Evolutionary conservation across 257 asterid species (phyloP).

Genomic region (Ehretia macrophylla): DNA sequence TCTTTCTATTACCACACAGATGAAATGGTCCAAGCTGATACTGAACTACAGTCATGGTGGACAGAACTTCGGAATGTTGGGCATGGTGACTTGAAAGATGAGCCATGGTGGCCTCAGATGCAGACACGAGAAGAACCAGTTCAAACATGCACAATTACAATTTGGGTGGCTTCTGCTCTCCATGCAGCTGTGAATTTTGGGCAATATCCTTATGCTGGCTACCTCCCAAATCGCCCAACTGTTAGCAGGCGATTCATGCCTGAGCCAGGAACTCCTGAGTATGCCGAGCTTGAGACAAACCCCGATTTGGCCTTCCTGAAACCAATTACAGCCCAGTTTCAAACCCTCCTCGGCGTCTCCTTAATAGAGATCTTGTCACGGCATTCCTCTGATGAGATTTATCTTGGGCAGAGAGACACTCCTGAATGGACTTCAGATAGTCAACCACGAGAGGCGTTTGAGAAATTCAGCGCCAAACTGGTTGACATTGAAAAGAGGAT

Average conservation of each 20-base stretch:
- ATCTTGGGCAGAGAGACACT: constrained; percentile 64
- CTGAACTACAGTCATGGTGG: constrained; percentile 84
- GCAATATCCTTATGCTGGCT: constrained; percentile 76
- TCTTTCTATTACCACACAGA: constrained; percentile 45
- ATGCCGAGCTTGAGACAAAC: constrained; percentile 42
- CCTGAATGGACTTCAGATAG: constrained; percentile 52
- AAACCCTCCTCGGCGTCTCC: constrained; percentile 62
- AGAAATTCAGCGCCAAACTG: constrained; percentile 34
- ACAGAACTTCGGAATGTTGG: constrained; percentile 61
- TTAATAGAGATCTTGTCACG: constrained; percentile 64
- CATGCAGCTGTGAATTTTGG: constrained; percentile 85
- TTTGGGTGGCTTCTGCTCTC: constrained; percentile 82
- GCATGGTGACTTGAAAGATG: constrained; percentile 62
- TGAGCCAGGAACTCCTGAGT: constrained; percentile 45
- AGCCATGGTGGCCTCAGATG: constrained; percentile 77
- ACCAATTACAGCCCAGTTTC: constrained; percentile 72
- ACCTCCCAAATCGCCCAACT: constrained; percentile 76
- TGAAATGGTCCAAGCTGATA: constrained; percentile 30
- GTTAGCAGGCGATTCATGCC: constrained; percentile 74
- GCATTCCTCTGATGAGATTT: constrained; percentile 65
- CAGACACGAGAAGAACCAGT: constrained; percentile 44
- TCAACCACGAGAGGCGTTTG: constrained; percentile 39
- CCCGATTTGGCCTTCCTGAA: constrained; percentile 56
- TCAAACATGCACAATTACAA: constrained; percentile 52
- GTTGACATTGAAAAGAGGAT: constrained; percentile 40